Evolutionary conservation across 768 basidiomycete species (phyloP), one percentile per base, ranked within the genome.

Genomic region (Phaeolepiota aurea): DNA sequence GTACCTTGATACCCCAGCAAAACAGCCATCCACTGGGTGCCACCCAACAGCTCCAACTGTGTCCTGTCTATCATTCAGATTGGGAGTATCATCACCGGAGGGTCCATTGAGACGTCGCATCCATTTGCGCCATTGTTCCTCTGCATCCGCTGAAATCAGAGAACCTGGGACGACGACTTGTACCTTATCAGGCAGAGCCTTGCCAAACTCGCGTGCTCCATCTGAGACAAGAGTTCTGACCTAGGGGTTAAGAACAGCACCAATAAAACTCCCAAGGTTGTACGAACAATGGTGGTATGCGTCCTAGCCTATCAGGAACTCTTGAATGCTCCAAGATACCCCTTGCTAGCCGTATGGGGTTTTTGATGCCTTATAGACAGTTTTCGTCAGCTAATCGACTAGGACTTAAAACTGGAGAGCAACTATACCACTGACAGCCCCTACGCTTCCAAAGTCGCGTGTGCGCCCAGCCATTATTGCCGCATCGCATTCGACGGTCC

Each of bases 401-500:
- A 10, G 16, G n/a, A 16, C 20, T 33, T 15, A 32, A 10, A 19
- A 20, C 28, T 28, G 31, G 31, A 35, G 19, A 32, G 37, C 13
- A 31, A 40, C 31, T 11, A 33, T 32, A 34, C 85, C 83, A 55
- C 79, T 68, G 20, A 84, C 67, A 2, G 87, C 87, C 32, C 83
- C 88, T 13, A 81, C 72, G 48, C 80, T 77, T 19, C 85, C 87
- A 53, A 84, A 90, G 32, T 52, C 55, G 25, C 52, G 48, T 23
- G 49, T 54, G 12, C 19, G 32, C 2, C 56, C 58, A 16, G 73
- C 72, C 78, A 87, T 85, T 42, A 89, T 64, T 10, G 83, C 71
- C 5, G 87, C 87, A 49, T 90, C 87, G 49, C 87, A 89, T 60
- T 90, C 87, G 13, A 88, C 86, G 2, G 62, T 64, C 11, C 88